These are phyloP conservation scores for Polytrichum formosum DNA, from an alignment of 225 moss, liverwort and hornwort genomes.

Conservation along the genomic window DNA sequence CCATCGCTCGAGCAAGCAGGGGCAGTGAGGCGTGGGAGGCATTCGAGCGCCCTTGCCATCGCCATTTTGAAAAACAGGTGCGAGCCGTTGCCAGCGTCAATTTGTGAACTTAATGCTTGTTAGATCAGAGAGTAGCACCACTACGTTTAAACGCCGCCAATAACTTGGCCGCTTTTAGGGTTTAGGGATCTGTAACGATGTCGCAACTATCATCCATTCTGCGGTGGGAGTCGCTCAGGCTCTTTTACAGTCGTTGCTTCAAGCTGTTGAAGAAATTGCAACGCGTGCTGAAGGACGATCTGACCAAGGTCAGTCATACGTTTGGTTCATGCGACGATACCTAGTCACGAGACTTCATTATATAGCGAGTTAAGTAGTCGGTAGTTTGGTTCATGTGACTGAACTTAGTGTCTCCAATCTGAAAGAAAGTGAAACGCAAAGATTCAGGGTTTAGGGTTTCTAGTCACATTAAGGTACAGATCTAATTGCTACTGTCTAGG, in stretches of 20 bases:
- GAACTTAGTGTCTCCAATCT: background rate
- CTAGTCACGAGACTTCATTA: too few species aligned
- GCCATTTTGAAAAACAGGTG: background rate
- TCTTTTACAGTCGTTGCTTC: conserved; percentile 1
- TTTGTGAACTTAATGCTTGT: background rate
- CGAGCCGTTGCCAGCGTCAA: background rate
- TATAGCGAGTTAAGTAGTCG: background rate
- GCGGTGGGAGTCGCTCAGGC: background rate
- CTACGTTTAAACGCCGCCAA: background rate
- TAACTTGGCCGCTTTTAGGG: background rate
- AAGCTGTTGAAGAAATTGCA: background rate
- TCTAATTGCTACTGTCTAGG: too few species aligned
- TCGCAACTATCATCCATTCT: background rate
- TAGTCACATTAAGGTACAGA: too few species aligned
- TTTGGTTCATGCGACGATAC: too few species aligned
- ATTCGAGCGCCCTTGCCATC: background rate
- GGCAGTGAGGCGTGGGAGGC: background rate
- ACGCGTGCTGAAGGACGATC: background rate
- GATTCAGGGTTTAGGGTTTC: too few species aligned
- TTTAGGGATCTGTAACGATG: background rate
- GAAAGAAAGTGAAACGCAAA: too few species aligned
- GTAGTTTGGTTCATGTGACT: background rate
- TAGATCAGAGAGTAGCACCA: background rate
- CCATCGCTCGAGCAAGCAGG: too few species aligned
- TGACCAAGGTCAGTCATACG: background rate